A percentile compares a stretch with the other conserved stretches of the same genome.
Evolutionary conservation across 2,329 filamentous ascomycete genomes (phyloP).

Genomic region (Orbilia ellipsospora): DNA sequence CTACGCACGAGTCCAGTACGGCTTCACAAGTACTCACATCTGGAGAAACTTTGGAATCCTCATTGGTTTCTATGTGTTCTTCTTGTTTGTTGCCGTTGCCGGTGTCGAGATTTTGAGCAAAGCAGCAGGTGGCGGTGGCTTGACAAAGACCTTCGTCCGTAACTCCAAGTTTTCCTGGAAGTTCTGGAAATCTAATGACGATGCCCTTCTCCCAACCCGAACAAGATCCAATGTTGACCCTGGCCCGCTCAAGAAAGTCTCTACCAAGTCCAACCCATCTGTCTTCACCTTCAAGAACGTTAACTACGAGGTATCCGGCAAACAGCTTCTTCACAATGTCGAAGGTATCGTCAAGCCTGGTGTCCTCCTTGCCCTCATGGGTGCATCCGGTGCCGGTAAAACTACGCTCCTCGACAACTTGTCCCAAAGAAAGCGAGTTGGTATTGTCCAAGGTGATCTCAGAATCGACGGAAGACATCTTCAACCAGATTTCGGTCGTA

Average conservation of each 20-base stretch:
- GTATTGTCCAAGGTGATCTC: conserved; percentile 75
- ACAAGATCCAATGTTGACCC: conserved; percentile 20
- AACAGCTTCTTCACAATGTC: conserved; percentile 75
- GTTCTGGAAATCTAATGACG: conserved; percentile 19
- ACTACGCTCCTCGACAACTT: conserved; percentile 83
- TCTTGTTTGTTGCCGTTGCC: conserved; percentile 76
- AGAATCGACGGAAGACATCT: conserved; percentile 75
- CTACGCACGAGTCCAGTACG: conserved; percentile 69
- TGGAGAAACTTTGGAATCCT: conserved; percentile 83
- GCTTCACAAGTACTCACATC: conserved; percentile 70
- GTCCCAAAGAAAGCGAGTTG: conserved; percentile 76
- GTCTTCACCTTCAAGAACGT: conserved; percentile 78
- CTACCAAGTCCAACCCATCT: conserved; percentile 55
- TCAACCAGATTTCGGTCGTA: conserved; percentile 73
- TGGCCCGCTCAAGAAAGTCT: conserved; percentile 35
- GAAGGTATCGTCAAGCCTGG: conserved; percentile 84
- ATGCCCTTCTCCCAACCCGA: conserved; percentile 18
- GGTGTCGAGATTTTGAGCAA: conserved; percentile 77
- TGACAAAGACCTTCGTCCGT: conserved; percentile 56
- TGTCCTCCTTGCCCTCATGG: conserved; percentile 82
- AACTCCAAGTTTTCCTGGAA: conserved; percentile 21
- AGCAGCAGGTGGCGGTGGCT: conserved; percentile 67
- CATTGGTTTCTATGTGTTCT: conserved; percentile 79
- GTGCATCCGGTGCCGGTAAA: conserved; percentile 83
- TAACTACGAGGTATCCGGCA: conserved; percentile 77